These are phyloP conservation scores for Achaetomium macrosporum DNA, from an alignment of 2,329 filamentous ascomycete species.

Conservation along the genomic window DNA sequence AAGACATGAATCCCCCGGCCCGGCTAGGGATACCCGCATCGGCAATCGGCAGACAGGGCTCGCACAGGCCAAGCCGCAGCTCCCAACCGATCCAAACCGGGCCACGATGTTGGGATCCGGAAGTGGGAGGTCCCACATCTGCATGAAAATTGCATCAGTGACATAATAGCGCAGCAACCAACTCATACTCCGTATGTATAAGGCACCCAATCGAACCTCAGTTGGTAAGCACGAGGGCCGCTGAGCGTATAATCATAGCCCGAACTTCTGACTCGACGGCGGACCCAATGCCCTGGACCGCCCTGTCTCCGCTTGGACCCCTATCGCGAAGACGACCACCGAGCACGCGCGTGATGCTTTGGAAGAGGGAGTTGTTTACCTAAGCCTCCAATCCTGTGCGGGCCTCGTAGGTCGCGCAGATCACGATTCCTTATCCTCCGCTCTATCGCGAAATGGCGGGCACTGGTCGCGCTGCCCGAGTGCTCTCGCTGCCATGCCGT, in stretches of 20 bases:
- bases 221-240: too few relatives aligned
- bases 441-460: constrained; percentile 16
- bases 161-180: constrained; percentile 12
- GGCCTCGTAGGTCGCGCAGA: constrained; percentile 6
- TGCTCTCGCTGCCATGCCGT: constrained; percentile 18
- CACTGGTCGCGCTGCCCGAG: constrained; percentile 9
- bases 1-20: too few relatives aligned
- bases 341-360: constrained; percentile 15
- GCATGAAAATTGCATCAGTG: constrained; percentile 12
- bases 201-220: too few relatives aligned
- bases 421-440: background rate
- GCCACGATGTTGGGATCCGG: background rate
- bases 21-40: background rate
- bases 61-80: constrained; percentile 3
- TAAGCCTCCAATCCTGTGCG: constrained; percentile 6
- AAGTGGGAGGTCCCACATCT: constrained; percentile 2
- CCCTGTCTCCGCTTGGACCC: constrained; percentile 1
- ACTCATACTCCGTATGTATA: too few relatives aligned
- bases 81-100: constrained; percentile 12
- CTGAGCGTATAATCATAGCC: background rate
- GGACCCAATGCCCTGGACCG: constrained; percentile 11
- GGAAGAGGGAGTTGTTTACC: background rate
- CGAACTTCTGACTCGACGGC: background rate
- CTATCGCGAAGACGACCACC: constrained; percentile 8
- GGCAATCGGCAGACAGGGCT: constrained; percentile 2